Evolutionary conservation across 1,139 yeast genomes (phyloP), one percentile per base, ranked within the genome.

Genomic region (Yamadazyma sp.): DNA sequence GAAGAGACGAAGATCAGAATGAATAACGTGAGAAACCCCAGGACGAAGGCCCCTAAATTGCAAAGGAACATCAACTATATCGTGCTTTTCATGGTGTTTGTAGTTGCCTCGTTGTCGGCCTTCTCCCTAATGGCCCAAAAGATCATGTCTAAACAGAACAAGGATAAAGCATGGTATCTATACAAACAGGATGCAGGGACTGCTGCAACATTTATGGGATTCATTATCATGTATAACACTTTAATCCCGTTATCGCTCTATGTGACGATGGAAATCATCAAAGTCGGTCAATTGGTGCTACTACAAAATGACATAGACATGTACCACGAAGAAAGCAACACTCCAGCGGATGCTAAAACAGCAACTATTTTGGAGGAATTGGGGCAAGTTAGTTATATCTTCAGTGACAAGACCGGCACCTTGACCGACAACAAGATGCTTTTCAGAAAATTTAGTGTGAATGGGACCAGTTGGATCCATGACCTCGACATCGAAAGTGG

Each of bases 381-480:
- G 51, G 99, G 99, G 3, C 99, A 94, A 59, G 98, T 94, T 0
- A 83, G 95, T 39, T 91, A 91, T 55, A 77, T 94, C 4, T 94
- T 94, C 59, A 87, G 96, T 48, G 99, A 94, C 61, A 94, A 94
- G 61, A 94, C 98, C 0, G 99, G 99, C 10, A 94, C 98, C 0
- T 73, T 94, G 45, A 94, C 99, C 0, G 96, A 89, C 54, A 89
- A 89, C 56, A 65, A 80, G 51, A 89, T 89, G 97, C 66, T 88
- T 20, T 89, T 89, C 57, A 72, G 95, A 37, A 88, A 87, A 53
- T 77, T 89, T 48, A 80, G 92, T 17, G 82, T 89, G 5, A 85
- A 87, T 44, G 99, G 99, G 1, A 75, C 84, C 5, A 81, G 95
- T 5, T 92, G 97, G 96, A 55, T 83, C 7, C 98, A 92, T 63